Percentiles rank a stretch among this genome's conserved stretches.
phyloP scores from a whole-genome alignment of 2,329 filamentous ascomycete genomes.

The Colletotrichum brevisporum region DNA sequence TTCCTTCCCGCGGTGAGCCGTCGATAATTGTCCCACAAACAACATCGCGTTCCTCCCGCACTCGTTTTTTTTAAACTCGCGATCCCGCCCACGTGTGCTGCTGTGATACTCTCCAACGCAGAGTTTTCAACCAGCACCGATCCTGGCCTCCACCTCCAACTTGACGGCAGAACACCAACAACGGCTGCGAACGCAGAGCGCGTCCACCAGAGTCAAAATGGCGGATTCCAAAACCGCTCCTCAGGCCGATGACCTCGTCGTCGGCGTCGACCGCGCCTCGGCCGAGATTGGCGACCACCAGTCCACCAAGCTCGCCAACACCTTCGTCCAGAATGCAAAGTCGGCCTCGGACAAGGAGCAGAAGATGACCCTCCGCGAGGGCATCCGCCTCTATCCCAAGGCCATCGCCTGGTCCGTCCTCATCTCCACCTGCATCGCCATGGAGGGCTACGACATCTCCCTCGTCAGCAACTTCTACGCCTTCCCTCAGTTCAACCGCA shows the following conservation, averaged over 20 bases:
- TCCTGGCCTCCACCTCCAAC: background rate
- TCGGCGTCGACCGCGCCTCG: slow-evolving; percentile 29
- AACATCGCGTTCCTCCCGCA: background rate
- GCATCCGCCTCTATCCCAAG: slow-evolving; percentile 87
- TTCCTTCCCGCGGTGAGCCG: slow-evolving; percentile 2
- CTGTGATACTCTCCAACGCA: background rate
- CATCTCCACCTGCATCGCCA: slow-evolving; percentile 91
- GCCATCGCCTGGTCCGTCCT: slow-evolving; percentile 86
- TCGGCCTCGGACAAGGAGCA: slow-evolving; percentile 73
- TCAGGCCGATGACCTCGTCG: slow-evolving; percentile 23
- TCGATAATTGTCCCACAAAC: slow-evolving; percentile 28
- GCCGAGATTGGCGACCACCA: slow-evolving; percentile 29
- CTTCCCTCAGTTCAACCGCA: slow-evolving; percentile 70
- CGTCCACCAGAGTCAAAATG: slow-evolving; percentile 22
- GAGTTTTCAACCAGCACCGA: slow-evolving; percentile 3
- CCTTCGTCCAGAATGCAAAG: slow-evolving; percentile 61
- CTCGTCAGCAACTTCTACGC: slow-evolving; percentile 86
- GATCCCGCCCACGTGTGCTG: slow-evolving; percentile 1
- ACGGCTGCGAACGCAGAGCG: background rate
- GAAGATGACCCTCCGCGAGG: slow-evolving; percentile 80
- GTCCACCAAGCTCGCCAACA: slow-evolving; percentile 46
- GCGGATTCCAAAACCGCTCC: slow-evolving; percentile 23
- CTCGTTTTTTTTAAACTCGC: slow-evolving; percentile 25
- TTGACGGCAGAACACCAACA: background rate
- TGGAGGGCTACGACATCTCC: slow-evolving; percentile 91